A percentile compares a stretch with the other conserved stretches of the same genome.
Evolutionary conservation across 2,329 filamentous ascomycete genomes (phyloP).

Genomic region (Xylaria sp.): DNA sequence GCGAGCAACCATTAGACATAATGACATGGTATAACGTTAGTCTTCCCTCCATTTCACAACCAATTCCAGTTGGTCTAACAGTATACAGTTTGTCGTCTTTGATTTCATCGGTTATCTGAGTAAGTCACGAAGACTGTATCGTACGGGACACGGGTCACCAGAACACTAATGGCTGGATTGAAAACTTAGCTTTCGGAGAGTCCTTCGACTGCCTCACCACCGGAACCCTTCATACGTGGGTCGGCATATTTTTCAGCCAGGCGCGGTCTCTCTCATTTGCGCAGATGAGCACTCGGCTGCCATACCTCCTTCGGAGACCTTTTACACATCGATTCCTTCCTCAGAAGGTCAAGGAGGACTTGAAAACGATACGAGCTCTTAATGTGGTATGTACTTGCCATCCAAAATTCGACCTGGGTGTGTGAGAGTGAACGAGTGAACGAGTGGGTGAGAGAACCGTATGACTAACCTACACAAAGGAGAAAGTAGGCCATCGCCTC

Average conservation of each 20-base stretch:
- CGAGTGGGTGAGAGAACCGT: background rate
- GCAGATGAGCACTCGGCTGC: conserved; percentile 21
- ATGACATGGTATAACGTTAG: conserved; percentile 27
- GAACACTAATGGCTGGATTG: background rate
- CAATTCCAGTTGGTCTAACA: background rate
- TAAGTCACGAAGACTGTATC: background rate
- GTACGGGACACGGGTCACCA: background rate
- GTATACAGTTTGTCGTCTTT: conserved; percentile 17
- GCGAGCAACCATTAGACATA: conserved; percentile 19
- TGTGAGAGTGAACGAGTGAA: background rate
- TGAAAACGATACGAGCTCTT: background rate
- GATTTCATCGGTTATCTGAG: conserved; percentile 28
- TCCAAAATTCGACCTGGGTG: background rate
- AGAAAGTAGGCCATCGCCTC: conserved; percentile 36
- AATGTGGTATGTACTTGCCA: conserved; percentile 9
- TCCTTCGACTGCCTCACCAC: conserved; percentile 27
- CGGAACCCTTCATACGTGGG: conserved; percentile 22
- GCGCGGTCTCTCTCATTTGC: background rate
- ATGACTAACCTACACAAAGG: conserved; percentile 22
- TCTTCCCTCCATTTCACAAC: background rate
- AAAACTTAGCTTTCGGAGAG: conserved; percentile 22
- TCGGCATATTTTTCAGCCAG: conserved; percentile 20
- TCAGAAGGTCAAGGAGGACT: background rate
- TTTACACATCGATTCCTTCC: conserved; percentile 6
- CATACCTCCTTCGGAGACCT: conserved; percentile 7